These are phyloP conservation scores for Brassica incana DNA, from an alignment of 345 rosid genomes.

Conservation along the genomic window DNA sequence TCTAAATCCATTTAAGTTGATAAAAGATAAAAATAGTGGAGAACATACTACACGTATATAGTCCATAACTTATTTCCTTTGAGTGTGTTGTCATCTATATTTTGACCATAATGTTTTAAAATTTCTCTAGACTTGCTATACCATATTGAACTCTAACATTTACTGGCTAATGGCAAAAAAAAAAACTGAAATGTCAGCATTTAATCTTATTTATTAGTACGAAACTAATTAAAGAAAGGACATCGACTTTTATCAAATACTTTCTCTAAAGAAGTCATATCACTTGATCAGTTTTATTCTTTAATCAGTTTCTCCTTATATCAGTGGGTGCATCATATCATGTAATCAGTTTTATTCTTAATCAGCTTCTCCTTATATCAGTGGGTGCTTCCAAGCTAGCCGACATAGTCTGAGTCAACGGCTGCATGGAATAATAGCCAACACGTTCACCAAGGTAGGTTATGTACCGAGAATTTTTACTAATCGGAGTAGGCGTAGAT, in stretches of 20 bases:
- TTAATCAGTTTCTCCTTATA: too few species aligned
- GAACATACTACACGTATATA: neutral
- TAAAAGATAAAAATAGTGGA: neutral
- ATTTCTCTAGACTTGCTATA: neutral
- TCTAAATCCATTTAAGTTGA: neutral
- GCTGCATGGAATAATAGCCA: too few species aligned
- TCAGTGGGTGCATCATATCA: too few species aligned
- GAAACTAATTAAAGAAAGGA: neutral
- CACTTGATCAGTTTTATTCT: neutral
- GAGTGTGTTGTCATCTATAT: neutral
- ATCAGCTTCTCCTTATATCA: too few species aligned
- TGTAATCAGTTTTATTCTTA: too few species aligned
- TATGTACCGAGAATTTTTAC: too few species aligned
- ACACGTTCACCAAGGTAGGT: too few species aligned
- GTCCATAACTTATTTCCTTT: neutral
- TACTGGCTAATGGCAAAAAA: neutral
- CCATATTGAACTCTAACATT: neutral
- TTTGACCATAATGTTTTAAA: neutral
- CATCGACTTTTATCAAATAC: neutral
- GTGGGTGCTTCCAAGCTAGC: too few species aligned
- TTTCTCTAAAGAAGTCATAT: neutral
- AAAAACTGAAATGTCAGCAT: too few species aligned
- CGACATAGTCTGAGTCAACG: too few species aligned
- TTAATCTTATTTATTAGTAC: neutral
- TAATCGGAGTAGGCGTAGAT: too few species aligned